phyloP scores from a whole-genome alignment of 805 yeast genomes.

The Dipodascopsis tothii region DNA sequence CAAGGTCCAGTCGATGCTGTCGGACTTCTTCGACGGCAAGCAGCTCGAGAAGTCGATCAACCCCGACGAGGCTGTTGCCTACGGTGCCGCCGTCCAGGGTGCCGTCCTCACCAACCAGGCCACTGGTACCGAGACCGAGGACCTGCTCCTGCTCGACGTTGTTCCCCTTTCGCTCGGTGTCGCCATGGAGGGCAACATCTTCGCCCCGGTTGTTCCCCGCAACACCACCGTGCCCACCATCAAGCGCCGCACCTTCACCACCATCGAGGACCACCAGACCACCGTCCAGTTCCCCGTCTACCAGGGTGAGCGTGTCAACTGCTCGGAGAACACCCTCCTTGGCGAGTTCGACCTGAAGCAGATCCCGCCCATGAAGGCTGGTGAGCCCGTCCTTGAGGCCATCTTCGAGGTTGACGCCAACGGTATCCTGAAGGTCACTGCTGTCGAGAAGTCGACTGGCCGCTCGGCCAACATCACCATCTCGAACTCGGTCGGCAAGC shows the following conservation, averaged over 20 bases:
- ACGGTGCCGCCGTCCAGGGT: conserved; percentile 99
- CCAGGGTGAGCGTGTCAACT: conserved; percentile 99
- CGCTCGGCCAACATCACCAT: conserved; percentile 96
- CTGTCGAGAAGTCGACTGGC: conserved; percentile 97
- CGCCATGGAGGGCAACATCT: conserved; percentile 99
- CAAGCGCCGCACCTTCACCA: conserved; percentile 97
- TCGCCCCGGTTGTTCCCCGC: conserved; percentile 98
- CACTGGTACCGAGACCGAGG: conserved; percentile 86
- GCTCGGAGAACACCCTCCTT: conserved; percentile 91
- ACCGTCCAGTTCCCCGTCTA: conserved; percentile 97
- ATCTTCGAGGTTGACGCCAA: conserved; percentile 98
- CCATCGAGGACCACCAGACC: conserved; percentile 97
- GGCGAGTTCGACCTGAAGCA: conserved; percentile 98
- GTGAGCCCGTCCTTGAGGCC: conserved; percentile 98
- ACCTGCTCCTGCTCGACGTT: conserved; percentile 90
- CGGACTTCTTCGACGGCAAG: conserved; percentile 95
- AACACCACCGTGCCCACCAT: conserved; percentile 99
- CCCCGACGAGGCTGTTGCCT: conserved; percentile 99
- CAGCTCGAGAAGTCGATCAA: conserved; percentile 92
- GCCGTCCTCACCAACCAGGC: conserved; percentile 94
- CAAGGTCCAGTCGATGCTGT: conserved; percentile 88
- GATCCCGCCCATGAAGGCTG: conserved; percentile 97
- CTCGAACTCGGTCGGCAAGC: conserved; percentile 98
- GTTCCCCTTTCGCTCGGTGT: conserved; percentile 98
- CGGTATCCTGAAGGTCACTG: conserved; percentile 99